A percentile compares a stretch with the other conserved stretches of the same genome.
phyloP scores from a whole-genome alignment of 768 basidiomycete species.

The Panaeolus cyanescens region DNA sequence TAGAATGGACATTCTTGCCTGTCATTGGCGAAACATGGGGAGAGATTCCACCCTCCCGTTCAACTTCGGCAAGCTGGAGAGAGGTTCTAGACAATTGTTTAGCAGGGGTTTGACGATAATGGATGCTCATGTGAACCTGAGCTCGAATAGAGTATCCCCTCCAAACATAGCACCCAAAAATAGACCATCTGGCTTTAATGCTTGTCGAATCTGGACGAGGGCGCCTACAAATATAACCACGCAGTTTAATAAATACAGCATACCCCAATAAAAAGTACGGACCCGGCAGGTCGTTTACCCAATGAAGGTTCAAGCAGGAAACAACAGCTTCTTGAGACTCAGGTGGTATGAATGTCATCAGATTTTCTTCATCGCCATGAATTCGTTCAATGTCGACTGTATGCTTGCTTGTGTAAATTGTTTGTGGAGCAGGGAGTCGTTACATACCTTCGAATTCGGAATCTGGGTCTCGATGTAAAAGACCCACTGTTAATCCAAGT shows the following conservation, averaged over 20 bases:
- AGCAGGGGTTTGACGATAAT: background rate
- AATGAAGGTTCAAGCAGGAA: slow-evolving; percentile 90
- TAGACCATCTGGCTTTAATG: slow-evolving; percentile 86
- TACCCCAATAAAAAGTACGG: slow-evolving; percentile 11
- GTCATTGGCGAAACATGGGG: slow-evolving; percentile 98
- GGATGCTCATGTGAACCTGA: slow-evolving; percentile 51
- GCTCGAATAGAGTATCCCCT: slow-evolving; percentile 94
- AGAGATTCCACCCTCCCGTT: slow-evolving; percentile 95
- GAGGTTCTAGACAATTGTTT: slow-evolving; percentile 60
- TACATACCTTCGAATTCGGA: slow-evolving; percentile 75
- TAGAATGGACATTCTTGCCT: slow-evolving; percentile 47
- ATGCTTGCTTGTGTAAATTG: slow-evolving; percentile 9
- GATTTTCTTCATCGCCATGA: slow-evolving; percentile 81
- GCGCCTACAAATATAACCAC: slow-evolving; percentile 49
- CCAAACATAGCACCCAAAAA: slow-evolving; percentile 96
- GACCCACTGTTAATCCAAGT: slow-evolving; percentile 48
- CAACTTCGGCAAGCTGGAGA: slow-evolving; percentile 90
- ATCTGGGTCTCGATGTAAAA: slow-evolving; percentile 76
- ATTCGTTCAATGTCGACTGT: slow-evolving; percentile 79
- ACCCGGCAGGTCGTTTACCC: slow-evolving; percentile 98
- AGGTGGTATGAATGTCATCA: slow-evolving; percentile 63
- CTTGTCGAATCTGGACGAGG: slow-evolving; percentile 84
- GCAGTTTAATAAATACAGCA: background rate
- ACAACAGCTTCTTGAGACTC: slow-evolving; percentile 91
- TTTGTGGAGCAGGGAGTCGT: slow-evolving; percentile 3